These are phyloP conservation scores for Stromatinia cepivora DNA, from an alignment of 2,329 filamentous ascomycete species.

Conservation along the genomic window DNA sequence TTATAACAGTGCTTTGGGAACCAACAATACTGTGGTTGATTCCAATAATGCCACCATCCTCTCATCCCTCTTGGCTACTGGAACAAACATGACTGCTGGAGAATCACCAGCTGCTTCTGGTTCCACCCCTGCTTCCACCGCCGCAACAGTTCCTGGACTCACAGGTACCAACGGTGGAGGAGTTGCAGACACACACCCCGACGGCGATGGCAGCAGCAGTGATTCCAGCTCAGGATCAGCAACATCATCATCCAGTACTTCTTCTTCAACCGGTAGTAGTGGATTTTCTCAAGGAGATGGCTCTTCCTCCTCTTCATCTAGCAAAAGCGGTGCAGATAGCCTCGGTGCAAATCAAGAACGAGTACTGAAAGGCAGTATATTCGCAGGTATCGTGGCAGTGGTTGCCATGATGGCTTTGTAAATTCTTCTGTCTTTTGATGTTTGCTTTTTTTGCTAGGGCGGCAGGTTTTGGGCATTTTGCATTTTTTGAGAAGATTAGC, in stretches of 20 bases:
- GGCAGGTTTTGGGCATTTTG: not conserved
- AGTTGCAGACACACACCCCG: slow-evolving; percentile 4
- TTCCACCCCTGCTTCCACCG: slow-evolving; percentile 37
- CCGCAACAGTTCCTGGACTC: slow-evolving; percentile 55
- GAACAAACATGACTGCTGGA: slow-evolving; percentile 65
- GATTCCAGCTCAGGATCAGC: slow-evolving; percentile 25
- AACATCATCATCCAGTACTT: slow-evolving; percentile 27
- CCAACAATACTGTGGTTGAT: slow-evolving; percentile 76
- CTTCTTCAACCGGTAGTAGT: slow-evolving; percentile 31
- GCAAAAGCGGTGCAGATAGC: slow-evolving; percentile 32
- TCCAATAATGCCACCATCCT: slow-evolving; percentile 74
- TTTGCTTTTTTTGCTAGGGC: not conserved
- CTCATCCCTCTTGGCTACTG: slow-evolving; percentile 77
- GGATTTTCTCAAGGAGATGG: slow-evolving; percentile 40
- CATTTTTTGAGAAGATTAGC: not conserved
- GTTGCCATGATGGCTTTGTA: slow-evolving; percentile 40
- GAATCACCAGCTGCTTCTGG: slow-evolving; percentile 44
- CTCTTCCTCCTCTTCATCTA: slow-evolving; percentile 20
- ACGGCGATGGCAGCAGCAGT: not conserved
- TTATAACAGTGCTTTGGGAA: slow-evolving; percentile 64
- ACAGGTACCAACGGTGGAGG: slow-evolving; percentile 46
- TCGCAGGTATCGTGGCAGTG: slow-evolving; percentile 39
- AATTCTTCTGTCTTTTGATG: not conserved
- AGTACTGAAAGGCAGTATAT: slow-evolving; percentile 37
- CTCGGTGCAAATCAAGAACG: slow-evolving; percentile 33